Evolutionary conservation across 2,329 filamentous ascomycete genomes (phyloP).

Genomic region (Alternaria sp.): DNA sequence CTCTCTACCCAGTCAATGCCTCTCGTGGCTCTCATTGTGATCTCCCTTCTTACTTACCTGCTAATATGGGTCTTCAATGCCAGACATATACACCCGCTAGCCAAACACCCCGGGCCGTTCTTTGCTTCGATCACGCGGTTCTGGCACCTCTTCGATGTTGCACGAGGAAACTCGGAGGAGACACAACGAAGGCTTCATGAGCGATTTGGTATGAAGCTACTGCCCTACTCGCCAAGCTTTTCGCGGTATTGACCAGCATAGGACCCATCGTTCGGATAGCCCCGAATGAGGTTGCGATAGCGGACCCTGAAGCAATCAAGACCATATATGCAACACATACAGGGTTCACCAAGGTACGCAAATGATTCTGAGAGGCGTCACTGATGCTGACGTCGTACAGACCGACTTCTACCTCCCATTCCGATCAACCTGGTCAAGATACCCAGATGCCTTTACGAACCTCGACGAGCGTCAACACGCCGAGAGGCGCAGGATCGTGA

Average conservation of each 20-base stretch:
- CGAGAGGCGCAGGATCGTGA: constrained; percentile 9
- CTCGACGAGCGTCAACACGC: constrained; percentile 6
- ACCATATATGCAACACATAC: constrained; percentile 1
- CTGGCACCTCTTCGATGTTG: too few relatives aligned
- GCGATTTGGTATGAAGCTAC: too few relatives aligned
- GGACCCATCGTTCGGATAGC: constrained; percentile 9
- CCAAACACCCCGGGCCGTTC: too few relatives aligned
- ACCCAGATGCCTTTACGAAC: constrained; percentile 8
- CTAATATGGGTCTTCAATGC: neutral
- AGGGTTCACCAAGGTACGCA: neutral
- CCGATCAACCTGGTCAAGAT: constrained; percentile 1
- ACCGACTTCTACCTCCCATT: constrained; percentile 11
- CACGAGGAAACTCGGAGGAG: too few relatives aligned
- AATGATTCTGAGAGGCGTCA: too few relatives aligned
- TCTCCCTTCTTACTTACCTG: neutral
- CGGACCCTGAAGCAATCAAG: constrained; percentile 7
- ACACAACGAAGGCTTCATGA: too few relatives aligned
- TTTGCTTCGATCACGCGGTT: too few relatives aligned
- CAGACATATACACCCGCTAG: too few relatives aligned
- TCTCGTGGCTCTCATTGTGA: neutral
- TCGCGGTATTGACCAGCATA: neutral
- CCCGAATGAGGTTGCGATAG: constrained; percentile 9
- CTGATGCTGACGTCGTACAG: neutral
- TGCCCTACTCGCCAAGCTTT: neutral
- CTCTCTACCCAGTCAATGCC: neutral